Evolutionary conservation across 1,284 basidiomycete genomes (phyloP), one percentile per base, ranked within the genome.

Genomic region (Cutaneotrichosporon daszewskae): DNA sequence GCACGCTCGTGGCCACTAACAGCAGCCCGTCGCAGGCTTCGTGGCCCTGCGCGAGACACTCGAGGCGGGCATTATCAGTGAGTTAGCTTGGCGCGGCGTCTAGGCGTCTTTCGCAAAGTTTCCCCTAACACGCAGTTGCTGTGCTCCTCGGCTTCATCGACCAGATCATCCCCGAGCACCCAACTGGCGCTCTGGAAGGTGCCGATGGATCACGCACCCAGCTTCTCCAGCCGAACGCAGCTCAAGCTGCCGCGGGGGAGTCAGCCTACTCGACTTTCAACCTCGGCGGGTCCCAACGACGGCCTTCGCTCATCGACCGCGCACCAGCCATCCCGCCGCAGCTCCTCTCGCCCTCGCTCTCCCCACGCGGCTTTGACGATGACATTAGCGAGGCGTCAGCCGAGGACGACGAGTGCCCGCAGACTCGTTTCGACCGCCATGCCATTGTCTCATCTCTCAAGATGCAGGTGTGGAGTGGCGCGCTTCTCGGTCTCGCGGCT

Each of bases 11-110:
- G 1, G 13, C 16, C 8, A 32, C 41, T 51, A 12, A 40, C 32
- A 17, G 16, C 37, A 66, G 63, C 58, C 58, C 11, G 63, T 62
- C 16, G 61, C 63, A 22, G 89, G 87, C 74, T 87, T 91, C 77
- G 87, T 90, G 67, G 79, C 87, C 61, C 86, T 91, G 58, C 80
- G 89, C 53, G 88, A 94, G 76, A 83, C 85, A 2, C 77, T 94
- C 53, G 88, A 94, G 74, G 85, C 87, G 8, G 82, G 81, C 40
- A 84, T 92, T 72, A 87, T 92, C 75, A 73, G 91, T 71, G 32
- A 34, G 62, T 56, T 14, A 7, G 16, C n/a, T n/a, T 5, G n/a
- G 9, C 24, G 5, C 19, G 12, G 3, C 17, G 3, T 8, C 20
- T 10, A 13, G 18, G 17, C 26, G 26, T 17, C 31, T 24, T 17